Base-by-base conservation (phyloP, 192 early-diverging fungal genomes). In the Umbelopsis isabellina region DNA sequence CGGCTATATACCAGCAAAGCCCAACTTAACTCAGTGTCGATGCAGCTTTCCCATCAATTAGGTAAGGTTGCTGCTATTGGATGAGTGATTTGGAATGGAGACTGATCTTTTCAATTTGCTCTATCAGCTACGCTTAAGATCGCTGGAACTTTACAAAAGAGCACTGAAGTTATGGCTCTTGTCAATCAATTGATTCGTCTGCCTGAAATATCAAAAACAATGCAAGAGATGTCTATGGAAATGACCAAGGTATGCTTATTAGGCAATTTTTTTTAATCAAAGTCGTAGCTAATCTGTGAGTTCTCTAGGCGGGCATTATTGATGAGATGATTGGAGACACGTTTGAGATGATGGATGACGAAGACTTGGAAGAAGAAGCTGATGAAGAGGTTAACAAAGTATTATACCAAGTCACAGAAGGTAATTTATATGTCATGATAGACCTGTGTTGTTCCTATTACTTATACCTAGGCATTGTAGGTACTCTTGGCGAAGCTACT, bases 301-400 rank as follows among this genome's bases (percentile, higher is more conserved):
- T 22, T 41, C 22, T 65, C 10, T 79, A 95, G 94, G 94, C 97
- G 2, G 96, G 96, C 18, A 87, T 99, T 69, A 96, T 99, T 65
- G 91, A 94, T 75, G 97, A 99, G 78, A 98, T 97, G 94, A 87
- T 97, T 51, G 85, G 91, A 66, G 96, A 97, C 74, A 87, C 92
- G 61, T 86, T 99, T 71, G 95, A 96, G 45, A 82, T 80, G 58
- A 75, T 91, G 70, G 95, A 97, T 49, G 96, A 97, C 46, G 94
- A 93, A 1, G 95, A 92, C 23, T 68, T 97, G 46, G 97, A 98
- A 70, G 95, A 95, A 51, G 97, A 96, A 61, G 96, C 95, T 0
- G 93, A 97, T 49, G 91, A 89, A 21, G 95, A 99, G 83, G 95
- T 98, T 6, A 91, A 96, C 76, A 95, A 89, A 52, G 89, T 99